A percentile compares a stretch with the other conserved stretches of the same genome.
These are phyloP conservation scores for Reticulascus tulasneorum DNA, from an alignment of 2,329 filamentous ascomycete genomes.

Conservation along the genomic window DNA sequence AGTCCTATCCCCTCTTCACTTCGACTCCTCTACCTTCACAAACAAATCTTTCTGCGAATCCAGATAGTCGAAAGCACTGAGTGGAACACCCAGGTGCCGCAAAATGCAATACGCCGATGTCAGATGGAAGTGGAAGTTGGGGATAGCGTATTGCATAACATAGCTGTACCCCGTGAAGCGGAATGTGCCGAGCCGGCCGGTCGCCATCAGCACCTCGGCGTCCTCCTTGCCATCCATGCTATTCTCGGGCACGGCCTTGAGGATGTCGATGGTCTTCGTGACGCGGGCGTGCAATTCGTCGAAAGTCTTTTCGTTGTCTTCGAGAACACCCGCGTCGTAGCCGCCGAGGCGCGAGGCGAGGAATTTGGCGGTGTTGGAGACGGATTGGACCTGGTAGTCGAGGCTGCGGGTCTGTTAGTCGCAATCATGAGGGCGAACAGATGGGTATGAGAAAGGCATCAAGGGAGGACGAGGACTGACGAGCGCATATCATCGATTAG, in stretches of 20 bases:
- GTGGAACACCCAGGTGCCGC: constrained; percentile 49
- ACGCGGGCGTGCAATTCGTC: constrained; percentile 8
- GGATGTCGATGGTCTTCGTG: constrained; percentile 18
- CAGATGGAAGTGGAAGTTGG: constrained; percentile 60
- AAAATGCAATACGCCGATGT: constrained; percentile 54
- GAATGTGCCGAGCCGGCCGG: constrained; percentile 18
- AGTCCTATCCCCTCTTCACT: no score
- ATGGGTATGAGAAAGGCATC: not conserved
- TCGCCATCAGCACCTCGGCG: constrained; percentile 19
- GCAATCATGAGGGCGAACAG: not conserved
- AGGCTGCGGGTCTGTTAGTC: constrained; percentile 6
- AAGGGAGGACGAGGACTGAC: constrained; percentile 4
- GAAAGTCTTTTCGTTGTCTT: constrained; percentile 14
- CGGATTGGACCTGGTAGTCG: constrained; percentile 17
- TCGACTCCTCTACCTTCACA: constrained; percentile 4
- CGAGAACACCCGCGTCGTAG: constrained; percentile 8
- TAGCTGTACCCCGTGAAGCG: constrained; percentile 34
- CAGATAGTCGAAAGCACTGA: constrained; percentile 55
- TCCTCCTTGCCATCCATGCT: constrained; percentile 17
- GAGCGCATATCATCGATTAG: constrained; percentile 17
- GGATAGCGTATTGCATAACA: constrained; percentile 39
- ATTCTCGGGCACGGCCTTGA: constrained; percentile 23
- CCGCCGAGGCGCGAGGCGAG: constrained; percentile 12
- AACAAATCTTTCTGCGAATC: constrained; percentile 8
- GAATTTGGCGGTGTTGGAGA: constrained; percentile 18